Conservation (phyloP, 495 filamentous ascomycete species). For the Aspergillus cavernicola region DNA sequence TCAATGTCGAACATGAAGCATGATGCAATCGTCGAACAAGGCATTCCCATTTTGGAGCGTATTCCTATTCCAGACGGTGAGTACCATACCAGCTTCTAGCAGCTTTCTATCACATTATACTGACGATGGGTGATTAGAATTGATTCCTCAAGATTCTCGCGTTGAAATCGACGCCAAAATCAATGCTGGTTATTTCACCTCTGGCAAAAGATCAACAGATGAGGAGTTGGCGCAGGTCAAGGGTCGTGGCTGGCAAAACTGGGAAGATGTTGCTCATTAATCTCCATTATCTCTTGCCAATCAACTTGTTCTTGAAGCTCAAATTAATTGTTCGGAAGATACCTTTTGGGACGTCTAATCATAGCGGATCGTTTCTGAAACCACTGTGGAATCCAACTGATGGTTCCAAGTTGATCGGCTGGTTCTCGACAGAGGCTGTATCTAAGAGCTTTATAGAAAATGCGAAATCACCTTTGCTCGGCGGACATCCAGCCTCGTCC, state of each 20-base stretch:
- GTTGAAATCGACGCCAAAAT: constrained; percentile 96
- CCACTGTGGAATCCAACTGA: no score
- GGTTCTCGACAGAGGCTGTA: no score
- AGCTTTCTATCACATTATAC: neutral
- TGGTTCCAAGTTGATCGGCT: no score
- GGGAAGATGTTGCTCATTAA: constrained; percentile 36
- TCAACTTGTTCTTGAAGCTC: no score
- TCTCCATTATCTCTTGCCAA: no score
- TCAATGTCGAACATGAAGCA: constrained; percentile 98
- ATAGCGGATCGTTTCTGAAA: no score
- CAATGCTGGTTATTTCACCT: constrained; percentile 83
- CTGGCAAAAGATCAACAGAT: constrained; percentile 77
- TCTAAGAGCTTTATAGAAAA: no score
- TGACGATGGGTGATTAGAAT: constrained; percentile 33
- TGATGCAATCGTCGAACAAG: constrained; percentile 89
- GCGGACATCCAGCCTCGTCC: no score
- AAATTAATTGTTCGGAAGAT: no score
- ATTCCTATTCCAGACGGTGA: constrained; percentile 72
- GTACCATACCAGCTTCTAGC: neutral
- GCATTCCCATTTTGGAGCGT: constrained; percentile 83
- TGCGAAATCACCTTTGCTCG: no score
- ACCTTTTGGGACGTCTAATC: no score
- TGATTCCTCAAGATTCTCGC: constrained; percentile 84
- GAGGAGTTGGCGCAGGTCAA: constrained; percentile 76
- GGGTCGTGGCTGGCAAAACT: constrained; percentile 80